These are phyloP conservation scores for Cladophialophora bantiana DNA, from an alignment of 2,329 filamentous ascomycete species.

Conservation along the genomic window DNA sequence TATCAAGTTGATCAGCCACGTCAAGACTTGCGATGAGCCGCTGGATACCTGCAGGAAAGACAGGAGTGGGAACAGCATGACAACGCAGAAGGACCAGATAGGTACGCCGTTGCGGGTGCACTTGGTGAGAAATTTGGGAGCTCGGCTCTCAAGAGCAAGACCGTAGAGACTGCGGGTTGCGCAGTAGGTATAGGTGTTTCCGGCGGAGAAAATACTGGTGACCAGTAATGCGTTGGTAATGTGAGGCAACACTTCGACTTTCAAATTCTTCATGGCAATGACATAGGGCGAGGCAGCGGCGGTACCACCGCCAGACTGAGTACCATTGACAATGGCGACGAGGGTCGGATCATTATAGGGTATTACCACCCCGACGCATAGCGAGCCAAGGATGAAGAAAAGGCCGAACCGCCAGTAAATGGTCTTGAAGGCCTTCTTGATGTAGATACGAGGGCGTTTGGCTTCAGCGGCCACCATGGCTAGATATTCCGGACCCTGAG, in stretches of 20 bases:
- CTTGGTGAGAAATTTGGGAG: conserved; percentile 55
- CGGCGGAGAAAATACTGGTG: conserved; percentile 37
- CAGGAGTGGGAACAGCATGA: conserved; percentile 60
- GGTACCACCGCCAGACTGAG: conserved; percentile 45
- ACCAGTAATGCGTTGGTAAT: conserved; percentile 64
- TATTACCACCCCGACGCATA: neutral
- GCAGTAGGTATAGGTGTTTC: conserved; percentile 63
- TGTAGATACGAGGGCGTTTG: conserved; percentile 62
- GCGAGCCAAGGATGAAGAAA: neutral
- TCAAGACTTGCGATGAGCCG: conserved; percentile 59
- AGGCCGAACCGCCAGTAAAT: conserved; percentile 73
- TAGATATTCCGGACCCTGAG: conserved; percentile 65
- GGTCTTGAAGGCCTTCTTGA: conserved; percentile 74
- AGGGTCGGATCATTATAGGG: neutral
- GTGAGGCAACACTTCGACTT: conserved; percentile 61
- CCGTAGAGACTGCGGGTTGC: conserved; percentile 70
- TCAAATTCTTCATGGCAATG: conserved; percentile 66
- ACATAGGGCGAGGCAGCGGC: conserved; percentile 68
- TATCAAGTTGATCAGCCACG: conserved; percentile 61
- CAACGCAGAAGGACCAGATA: conserved; percentile 63
- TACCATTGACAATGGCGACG: conserved; percentile 55
- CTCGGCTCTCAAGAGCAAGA: conserved; percentile 69
- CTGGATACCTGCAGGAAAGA: conserved; percentile 61
- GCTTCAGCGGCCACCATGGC: conserved; percentile 68
- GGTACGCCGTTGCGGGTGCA: conserved; percentile 66